A percentile compares a stretch with the other conserved stretches of the same genome.
These are phyloP conservation scores for Insectozyma bohioensis DNA, from an alignment of 1,139 yeast genomes.

Conservation along the genomic window DNA sequence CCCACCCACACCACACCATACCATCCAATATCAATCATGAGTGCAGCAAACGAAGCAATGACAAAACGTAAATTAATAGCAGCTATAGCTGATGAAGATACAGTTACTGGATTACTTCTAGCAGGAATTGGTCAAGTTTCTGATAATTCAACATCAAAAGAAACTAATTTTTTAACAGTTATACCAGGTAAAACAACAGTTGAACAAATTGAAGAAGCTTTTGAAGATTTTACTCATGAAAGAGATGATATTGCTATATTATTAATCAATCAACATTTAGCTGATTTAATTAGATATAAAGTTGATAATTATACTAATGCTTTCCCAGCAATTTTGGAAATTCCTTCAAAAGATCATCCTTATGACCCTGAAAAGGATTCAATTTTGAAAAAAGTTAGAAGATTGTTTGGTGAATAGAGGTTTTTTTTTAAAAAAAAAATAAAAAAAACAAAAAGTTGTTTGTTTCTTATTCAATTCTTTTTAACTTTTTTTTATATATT, in stretches of 20 bases:
- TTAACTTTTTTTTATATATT: neutral
- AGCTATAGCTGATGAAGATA: constrained; percentile 95
- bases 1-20: too few species aligned
- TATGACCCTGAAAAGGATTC: constrained; percentile 98
- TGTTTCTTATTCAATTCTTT: constrained; percentile 1
- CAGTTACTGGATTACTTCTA: constrained; percentile 90
- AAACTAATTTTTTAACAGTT: constrained; percentile 79
- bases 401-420: constrained; percentile 82
- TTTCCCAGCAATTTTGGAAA: constrained; percentile 94
- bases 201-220: constrained; percentile 74
- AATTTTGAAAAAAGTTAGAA: constrained; percentile 88
- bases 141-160: constrained; percentile 56
- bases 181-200: constrained; percentile 76
- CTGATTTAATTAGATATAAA: constrained; percentile 80
- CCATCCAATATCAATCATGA: constrained; percentile 18
- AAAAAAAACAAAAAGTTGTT: too few species aligned
- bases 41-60: constrained; percentile 40
- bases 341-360: constrained; percentile 98
- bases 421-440: neutral
- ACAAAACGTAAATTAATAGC: constrained; percentile 79
- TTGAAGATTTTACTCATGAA: constrained; percentile 68
- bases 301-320: constrained; percentile 87
- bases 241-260: constrained; percentile 92
- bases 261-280: constrained; percentile 91
- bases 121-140: constrained; percentile 95